A percentile compares a stretch with the other conserved stretches of the same genome.
These are phyloP conservation scores for Thozetella sp. DNA, from an alignment of 495 filamentous ascomycete species.

Conservation along the genomic window DNA sequence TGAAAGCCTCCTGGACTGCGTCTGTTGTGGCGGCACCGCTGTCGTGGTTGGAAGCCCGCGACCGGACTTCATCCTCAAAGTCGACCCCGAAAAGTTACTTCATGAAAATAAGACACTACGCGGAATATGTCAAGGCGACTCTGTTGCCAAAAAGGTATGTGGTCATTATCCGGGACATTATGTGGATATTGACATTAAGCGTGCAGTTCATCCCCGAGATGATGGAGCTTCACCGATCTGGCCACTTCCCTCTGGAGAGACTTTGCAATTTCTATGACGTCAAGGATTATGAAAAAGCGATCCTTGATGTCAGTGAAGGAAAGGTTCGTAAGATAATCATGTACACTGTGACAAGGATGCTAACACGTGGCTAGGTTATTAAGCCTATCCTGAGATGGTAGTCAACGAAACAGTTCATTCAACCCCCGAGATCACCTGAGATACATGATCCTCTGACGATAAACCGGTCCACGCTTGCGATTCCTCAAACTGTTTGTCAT, in stretches of 20 bases:
- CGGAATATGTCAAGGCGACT: no score
- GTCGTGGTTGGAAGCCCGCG: constrained; percentile 46
- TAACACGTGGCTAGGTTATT: no score
- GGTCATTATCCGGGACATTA: constrained; percentile 17
- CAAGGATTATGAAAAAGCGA: constrained; percentile 21
- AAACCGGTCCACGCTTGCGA: no score
- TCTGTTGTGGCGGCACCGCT: constrained; percentile 36
- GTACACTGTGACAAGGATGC: no score
- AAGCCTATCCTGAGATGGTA: no score
- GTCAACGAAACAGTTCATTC: no score
- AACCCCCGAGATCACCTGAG: no score
- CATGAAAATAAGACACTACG: no score
- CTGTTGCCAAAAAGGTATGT: no score
- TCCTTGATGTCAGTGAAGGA: constrained; percentile 20
- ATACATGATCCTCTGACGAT: no score
- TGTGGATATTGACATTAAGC: constrained; percentile 24
- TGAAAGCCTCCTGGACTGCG: constrained; percentile 26
- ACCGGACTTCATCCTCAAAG: constrained; percentile 19
- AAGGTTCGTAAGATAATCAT: no score
- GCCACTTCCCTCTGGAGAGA: constrained; percentile 41
- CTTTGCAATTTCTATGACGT: constrained; percentile 31
- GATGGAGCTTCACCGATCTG: constrained; percentile 38
- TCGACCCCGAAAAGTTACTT: background rate
- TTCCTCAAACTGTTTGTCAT: no score
- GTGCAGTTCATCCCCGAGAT: constrained; percentile 37